Conservation (phyloP, 2,329 filamentous ascomycete species). For the Elsinoe fawcettii region DNA sequence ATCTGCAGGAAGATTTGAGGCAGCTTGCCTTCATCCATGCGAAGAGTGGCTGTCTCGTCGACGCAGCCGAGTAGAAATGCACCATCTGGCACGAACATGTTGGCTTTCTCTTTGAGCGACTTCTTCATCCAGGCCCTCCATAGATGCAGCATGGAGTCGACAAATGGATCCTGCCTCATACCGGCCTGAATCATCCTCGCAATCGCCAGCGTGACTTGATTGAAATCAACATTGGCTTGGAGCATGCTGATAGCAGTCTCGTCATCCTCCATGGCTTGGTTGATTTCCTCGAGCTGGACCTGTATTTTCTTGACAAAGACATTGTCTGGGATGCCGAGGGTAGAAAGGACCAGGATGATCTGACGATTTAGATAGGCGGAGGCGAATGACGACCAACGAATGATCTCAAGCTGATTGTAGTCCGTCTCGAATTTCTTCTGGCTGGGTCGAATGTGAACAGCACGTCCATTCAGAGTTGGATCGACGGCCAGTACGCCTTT, state of each 20-base stretch:
- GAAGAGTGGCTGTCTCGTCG: constrained; percentile 70
- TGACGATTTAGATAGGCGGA: constrained; percentile 81
- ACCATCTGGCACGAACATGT: constrained; percentile 71
- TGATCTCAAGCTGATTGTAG: constrained; percentile 72
- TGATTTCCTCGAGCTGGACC: constrained; percentile 59
- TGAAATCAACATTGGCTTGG: constrained; percentile 71
- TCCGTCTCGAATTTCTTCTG: constrained; percentile 77
- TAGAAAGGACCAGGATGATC: constrained; percentile 75
- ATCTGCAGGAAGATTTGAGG: constrained; percentile 90
- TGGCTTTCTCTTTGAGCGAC: constrained; percentile 83
- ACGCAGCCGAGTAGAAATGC: constrained; percentile 83
- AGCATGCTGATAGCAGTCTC: constrained; percentile 59
- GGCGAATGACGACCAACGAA: constrained; percentile 68
- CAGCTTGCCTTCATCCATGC: constrained; percentile 44
- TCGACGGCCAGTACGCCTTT: constrained; percentile 82
- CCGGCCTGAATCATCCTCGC: constrained; percentile 70
- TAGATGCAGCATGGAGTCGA: constrained; percentile 66
- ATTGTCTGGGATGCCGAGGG: constrained; percentile 60
- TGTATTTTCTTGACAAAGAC: constrained; percentile 62
- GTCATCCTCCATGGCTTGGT: constrained; percentile 61
- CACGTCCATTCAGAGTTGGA: constrained; percentile 50
- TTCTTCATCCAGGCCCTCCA: constrained; percentile 90
- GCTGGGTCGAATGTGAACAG: constrained; percentile 68
- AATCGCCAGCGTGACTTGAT: constrained; percentile 67
- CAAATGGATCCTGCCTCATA: constrained; percentile 82